Percentiles rank a stretch among this genome's conserved stretches.
Conservation (phyloP, 208 protist genomes). For the Angomonas ambiguus region DNA sequence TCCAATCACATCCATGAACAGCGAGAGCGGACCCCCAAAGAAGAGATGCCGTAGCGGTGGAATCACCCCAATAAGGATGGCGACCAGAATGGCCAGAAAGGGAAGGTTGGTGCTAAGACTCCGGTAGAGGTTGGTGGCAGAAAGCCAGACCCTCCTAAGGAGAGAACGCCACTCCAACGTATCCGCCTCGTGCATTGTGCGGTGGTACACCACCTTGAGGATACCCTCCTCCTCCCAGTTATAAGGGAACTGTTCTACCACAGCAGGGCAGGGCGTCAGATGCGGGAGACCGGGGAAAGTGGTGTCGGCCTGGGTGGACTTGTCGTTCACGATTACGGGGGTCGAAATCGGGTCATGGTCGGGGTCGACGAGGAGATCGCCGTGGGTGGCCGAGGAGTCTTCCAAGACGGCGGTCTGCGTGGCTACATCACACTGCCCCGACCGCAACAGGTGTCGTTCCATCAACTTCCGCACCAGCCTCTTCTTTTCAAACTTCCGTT, state of each 20-base stretch:
- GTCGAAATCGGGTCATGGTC: neutral
- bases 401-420: slow-evolving; percentile 39
- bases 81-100: slow-evolving; percentile 42
- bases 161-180: neutral
- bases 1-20: slow-evolving; percentile 28
- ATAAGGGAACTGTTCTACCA: neutral
- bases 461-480: slow-evolving; percentile 33
- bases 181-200: neutral
- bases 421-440: slow-evolving; percentile 22
- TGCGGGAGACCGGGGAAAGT: neutral
- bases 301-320: neutral
- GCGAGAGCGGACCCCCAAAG: slow-evolving; percentile 30
- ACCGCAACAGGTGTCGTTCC: slow-evolving; percentile 24
- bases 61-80: slow-evolving; percentile 40
- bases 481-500: slow-evolving; percentile 29
- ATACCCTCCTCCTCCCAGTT: neutral
- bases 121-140: neutral
- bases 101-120: slow-evolving; percentile 24
- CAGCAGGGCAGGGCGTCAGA: neutral
- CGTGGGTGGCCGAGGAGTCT: neutral
- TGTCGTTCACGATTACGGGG: too few species aligned
- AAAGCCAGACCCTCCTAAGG: neutral
- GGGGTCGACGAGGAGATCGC: neutral
- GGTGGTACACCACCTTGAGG: slow-evolving; percentile 1
- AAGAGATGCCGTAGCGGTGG: slow-evolving; percentile 35